These are phyloP conservation scores for Apiotrichum veenhuisii DNA, from an alignment of 1,284 basidiomycete genomes.

Conservation along the genomic window DNA sequence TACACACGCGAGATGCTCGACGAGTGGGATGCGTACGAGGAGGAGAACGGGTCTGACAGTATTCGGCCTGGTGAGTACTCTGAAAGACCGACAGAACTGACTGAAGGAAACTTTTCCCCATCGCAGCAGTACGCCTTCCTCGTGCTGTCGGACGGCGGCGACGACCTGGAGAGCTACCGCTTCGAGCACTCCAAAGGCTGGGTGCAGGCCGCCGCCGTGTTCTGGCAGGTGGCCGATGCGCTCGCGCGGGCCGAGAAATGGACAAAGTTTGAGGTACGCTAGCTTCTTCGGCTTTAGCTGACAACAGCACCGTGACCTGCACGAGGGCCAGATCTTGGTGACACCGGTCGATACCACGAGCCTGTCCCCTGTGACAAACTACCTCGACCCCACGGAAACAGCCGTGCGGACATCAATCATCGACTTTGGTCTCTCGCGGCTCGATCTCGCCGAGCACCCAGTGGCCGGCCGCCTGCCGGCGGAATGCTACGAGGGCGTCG, in stretches of 20 bases:
- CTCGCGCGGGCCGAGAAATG: slow-evolving; percentile 73
- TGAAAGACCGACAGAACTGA: neutral
- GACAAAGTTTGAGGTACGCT: slow-evolving; percentile 84
- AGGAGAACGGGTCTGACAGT: slow-evolving; percentile 71
- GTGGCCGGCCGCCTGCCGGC: slow-evolving; percentile 56
- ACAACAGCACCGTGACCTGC: slow-evolving; percentile 85
- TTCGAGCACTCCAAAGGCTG: slow-evolving; percentile 64
- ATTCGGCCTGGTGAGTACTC: slow-evolving; percentile 76
- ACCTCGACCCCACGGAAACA: slow-evolving; percentile 42
- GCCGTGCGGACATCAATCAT: slow-evolving; percentile 81
- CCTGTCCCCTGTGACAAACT: slow-evolving; percentile 22
- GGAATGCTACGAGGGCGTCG: slow-evolving; percentile 75
- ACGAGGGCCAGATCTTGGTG: slow-evolving; percentile 96
- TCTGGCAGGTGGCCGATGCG: slow-evolving; percentile 81
- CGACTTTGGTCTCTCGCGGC: slow-evolving; percentile 87
- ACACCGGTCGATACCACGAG: slow-evolving; percentile 16
- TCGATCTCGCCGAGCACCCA: slow-evolving; percentile 50
- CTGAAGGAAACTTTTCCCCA: slow-evolving; percentile 63
- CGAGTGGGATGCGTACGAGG: slow-evolving; percentile 81
- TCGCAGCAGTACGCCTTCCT: slow-evolving; percentile 83
- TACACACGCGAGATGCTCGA: slow-evolving; percentile 75
- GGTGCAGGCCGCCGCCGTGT: slow-evolving; percentile 78
- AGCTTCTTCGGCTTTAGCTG: slow-evolving; percentile 22
- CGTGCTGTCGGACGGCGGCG: slow-evolving; percentile 80
- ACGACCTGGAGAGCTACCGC: slow-evolving; percentile 77